Evolutionary conservation across 495 filamentous ascomycete species (phyloP).

Genomic region (Filosporella fistucella): DNA sequence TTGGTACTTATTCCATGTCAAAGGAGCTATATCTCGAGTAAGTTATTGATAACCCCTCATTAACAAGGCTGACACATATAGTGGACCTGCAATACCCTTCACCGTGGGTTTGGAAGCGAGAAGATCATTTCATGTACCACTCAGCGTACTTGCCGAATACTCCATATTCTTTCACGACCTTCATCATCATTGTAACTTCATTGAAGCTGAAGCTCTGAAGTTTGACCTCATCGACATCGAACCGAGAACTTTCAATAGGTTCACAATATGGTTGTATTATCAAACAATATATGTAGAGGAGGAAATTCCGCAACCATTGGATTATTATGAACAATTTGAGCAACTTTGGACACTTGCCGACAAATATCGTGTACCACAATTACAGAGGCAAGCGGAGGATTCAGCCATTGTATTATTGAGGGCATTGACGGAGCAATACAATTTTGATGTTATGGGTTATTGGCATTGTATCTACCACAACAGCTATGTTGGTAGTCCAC

Average conservation of each 20-base stretch:
- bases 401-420: too few relatives aligned
- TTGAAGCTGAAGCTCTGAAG: constrained; percentile 5
- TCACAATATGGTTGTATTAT: constrained; percentile 6
- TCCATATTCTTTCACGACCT: constrained; percentile 7
- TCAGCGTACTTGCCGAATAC: constrained; percentile 5
- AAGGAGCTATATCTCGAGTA: too few relatives aligned
- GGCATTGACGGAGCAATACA: too few relatives aligned
- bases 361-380: too few relatives aligned
- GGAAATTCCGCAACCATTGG: background rate
- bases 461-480: too few relatives aligned
- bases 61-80: too few relatives aligned
- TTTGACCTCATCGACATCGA: constrained; percentile 6
- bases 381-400: too few relatives aligned
- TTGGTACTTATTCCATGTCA: too few relatives aligned
- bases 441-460: too few relatives aligned
- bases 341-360: too few relatives aligned
- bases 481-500: too few relatives aligned
- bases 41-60: too few relatives aligned
- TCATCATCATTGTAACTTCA: background rate
- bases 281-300: constrained; percentile 5
- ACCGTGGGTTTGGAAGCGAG: background rate
- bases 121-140: background rate
- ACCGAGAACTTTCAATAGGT: constrained; percentile 1
- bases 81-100: constrained; percentile 3
- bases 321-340: constrained; percentile 3